A percentile compares a stretch with the other conserved stretches of the same genome.
Conservation (phyloP, 345 rosid species). For the Murraya koenigii region DNA sequence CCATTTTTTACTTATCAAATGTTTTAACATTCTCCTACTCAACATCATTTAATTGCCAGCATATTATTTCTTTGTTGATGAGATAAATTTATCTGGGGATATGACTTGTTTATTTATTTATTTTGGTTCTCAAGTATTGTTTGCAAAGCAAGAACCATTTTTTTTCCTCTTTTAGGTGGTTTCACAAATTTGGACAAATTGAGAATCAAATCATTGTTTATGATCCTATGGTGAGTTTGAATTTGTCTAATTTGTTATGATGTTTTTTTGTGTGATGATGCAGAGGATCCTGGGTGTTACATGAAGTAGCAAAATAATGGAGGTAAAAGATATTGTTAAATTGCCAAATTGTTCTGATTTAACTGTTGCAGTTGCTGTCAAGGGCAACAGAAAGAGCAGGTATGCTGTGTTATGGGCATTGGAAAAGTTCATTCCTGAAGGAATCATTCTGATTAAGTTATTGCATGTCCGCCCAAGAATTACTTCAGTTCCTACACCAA, state of each 20-base stretch:
- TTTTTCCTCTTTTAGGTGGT: neutral
- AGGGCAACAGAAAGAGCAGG: constrained; percentile 64
- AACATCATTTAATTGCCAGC: neutral
- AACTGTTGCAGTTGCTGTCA: constrained; percentile 59
- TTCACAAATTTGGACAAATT: neutral
- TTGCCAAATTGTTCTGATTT: constrained; percentile 42
- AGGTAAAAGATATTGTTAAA: constrained; percentile 28
- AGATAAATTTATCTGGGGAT: neutral
- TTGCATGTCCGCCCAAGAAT: constrained; percentile 64
- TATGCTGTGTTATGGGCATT: constrained; percentile 48
- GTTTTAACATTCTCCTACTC: neutral
- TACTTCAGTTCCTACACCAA: constrained; percentile 69
- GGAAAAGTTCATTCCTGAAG: constrained; percentile 56
- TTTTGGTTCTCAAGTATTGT: neutral
- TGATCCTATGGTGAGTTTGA: neutral
- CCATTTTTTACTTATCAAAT: neutral
- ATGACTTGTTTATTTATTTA: neutral
- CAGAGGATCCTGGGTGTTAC: neutral
- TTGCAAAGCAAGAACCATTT: neutral
- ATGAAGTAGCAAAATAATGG: constrained; percentile 30
- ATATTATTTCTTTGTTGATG: neutral
- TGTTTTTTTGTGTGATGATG: neutral
- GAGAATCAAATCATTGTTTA: neutral
- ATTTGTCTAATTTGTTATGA: neutral
- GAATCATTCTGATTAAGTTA: constrained; percentile 51